phyloP scores from a whole-genome alignment of 148 eudicot species.

The Persicaria maculosa region DNA sequence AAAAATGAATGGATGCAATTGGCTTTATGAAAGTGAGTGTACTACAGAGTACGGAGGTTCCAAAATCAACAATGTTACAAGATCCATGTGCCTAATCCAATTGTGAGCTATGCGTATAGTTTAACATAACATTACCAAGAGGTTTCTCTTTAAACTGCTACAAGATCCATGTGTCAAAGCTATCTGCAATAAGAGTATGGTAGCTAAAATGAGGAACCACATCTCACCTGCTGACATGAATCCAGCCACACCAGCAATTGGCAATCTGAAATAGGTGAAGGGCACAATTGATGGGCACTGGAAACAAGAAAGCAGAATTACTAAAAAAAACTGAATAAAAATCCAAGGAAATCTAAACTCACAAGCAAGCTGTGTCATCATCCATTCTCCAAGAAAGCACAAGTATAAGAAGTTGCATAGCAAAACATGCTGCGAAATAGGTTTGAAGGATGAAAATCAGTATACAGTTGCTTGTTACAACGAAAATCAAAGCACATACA shows the following conservation, averaged over 20 bases:
- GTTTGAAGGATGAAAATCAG: background rate
- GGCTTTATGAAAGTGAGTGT: conserved; percentile 4
- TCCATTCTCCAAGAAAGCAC: background rate
- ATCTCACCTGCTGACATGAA: conserved; percentile 94
- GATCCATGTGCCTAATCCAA: background rate
- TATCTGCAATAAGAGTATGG: conserved; percentile 81
- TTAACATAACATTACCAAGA: background rate
- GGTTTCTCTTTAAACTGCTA: conserved; percentile 33
- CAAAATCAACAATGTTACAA: conserved; percentile 3
- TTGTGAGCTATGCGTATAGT: background rate
- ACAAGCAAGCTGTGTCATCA: conserved; percentile 13
- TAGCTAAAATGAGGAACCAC: conserved; percentile 89
- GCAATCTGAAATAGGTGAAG: conserved; percentile 72
- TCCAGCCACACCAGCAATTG: conserved; percentile 85
- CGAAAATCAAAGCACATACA: no score
- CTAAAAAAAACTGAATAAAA: background rate
- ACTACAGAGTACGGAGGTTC: conserved; percentile 1
- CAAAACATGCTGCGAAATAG: background rate
- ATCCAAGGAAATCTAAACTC: background rate
- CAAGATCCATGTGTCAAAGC: conserved; percentile 69
- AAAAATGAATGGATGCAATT: background rate
- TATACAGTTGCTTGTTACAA: background rate
- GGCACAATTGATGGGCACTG: conserved; percentile 90
- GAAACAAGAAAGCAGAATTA: conserved; percentile 17
- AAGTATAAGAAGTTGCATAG: background rate